These are phyloP conservation scores for Aspergillus thermomutatus DNA, from an alignment of 2,329 filamentous ascomycete species.

Conservation along the genomic window DNA sequence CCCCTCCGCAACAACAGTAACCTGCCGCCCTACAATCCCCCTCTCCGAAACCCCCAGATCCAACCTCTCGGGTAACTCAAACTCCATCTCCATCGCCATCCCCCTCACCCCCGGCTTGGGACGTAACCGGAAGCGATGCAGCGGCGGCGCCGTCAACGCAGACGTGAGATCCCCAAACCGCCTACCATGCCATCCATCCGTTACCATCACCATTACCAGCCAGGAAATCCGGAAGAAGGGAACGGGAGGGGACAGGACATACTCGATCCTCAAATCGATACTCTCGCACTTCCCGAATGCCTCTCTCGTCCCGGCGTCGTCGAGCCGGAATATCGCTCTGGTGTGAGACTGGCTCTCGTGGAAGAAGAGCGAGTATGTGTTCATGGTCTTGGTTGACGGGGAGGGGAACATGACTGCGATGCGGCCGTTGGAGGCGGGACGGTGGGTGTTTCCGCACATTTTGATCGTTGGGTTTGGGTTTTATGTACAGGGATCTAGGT, in stretches of 20 bases:
- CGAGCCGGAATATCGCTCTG: conserved; percentile 26
- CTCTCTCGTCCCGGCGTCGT: conserved; percentile 20
- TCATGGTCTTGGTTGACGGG: conserved; percentile 11
- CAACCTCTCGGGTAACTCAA: conserved; percentile 27
- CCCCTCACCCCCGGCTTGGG: not conserved
- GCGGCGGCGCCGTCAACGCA: conserved; percentile 10
- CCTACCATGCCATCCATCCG: no score
- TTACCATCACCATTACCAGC: not conserved
- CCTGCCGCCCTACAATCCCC: conserved; percentile 33
- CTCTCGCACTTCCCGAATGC: conserved; percentile 16
- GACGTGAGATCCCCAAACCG: conserved; percentile 26
- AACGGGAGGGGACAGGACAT: conserved; percentile 4
- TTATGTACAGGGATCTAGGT: no score
- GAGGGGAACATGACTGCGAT: conserved; percentile 34
- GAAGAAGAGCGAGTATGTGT: conserved; percentile 32
- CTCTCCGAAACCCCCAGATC: conserved; percentile 33
- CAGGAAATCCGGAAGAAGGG: not conserved
- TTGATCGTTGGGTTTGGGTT: no score
- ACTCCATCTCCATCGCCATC: conserved; percentile 18
- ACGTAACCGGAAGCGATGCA: conserved; percentile 26
- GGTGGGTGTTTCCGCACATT: conserved; percentile 52
- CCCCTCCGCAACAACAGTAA: conserved; percentile 25
- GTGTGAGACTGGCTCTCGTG: conserved; percentile 14
- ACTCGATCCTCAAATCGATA: conserved; percentile 35
- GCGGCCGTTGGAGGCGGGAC: conserved; percentile 41